Conservation (phyloP, 2,329 filamentous ascomycete species). For the Botryotinia narcissicola region DNA sequence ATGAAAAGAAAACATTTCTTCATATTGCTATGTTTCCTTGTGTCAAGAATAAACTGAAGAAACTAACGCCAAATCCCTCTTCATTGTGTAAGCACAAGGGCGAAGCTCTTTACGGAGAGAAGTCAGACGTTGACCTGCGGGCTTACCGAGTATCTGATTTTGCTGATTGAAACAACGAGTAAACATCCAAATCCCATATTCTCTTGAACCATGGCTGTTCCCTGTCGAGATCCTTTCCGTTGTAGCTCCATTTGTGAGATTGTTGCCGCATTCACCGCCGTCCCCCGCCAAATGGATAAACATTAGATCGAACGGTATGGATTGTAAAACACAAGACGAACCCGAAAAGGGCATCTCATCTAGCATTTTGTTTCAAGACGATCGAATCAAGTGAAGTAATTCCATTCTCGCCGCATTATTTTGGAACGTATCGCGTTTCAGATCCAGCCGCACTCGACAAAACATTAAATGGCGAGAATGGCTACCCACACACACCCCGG, state of each 20-base stretch:
- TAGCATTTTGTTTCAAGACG: background rate
- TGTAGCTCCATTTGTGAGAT: background rate
- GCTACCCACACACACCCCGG: background rate
- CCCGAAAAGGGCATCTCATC: background rate
- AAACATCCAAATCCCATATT: too few species aligned
- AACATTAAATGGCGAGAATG: background rate
- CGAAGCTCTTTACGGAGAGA: background rate
- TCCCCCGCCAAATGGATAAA: background rate
- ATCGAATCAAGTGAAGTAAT: background rate
- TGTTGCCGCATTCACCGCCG: background rate
- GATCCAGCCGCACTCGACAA: background rate
- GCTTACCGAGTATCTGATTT: background rate
- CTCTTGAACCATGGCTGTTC: background rate
- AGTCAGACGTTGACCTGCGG: background rate
- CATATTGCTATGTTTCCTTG: background rate
- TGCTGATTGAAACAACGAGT: background rate
- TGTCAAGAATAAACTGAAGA: too few species aligned
- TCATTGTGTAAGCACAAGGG: background rate
- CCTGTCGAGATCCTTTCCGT: background rate
- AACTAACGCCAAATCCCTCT: too few species aligned
- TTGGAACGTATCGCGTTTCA: constrained; percentile 1
- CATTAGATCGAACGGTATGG: background rate
- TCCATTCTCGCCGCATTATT: background rate
- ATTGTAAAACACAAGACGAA: background rate
- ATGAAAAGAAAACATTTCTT: background rate